Evolutionary conservation across 2,329 filamentous ascomycete species (phyloP).

Genomic region (Madurella fahalii): DNA sequence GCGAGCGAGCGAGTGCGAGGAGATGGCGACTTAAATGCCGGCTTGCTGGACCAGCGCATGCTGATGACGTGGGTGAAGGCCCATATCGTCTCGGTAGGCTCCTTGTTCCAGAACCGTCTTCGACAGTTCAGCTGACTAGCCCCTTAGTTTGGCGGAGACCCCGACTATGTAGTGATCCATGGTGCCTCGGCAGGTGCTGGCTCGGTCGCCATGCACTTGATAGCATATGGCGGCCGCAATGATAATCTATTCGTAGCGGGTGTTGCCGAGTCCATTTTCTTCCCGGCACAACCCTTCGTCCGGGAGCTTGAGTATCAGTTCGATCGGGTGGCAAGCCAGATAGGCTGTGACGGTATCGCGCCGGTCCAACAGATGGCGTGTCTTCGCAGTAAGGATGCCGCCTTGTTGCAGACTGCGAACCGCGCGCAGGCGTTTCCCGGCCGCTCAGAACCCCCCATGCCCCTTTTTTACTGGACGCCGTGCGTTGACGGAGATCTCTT

Average conservation of each 20-base stretch:
- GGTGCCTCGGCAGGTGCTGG: conserved; percentile 59
- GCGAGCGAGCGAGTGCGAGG: conserved; percentile 51
- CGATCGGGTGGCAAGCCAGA: conserved; percentile 33
- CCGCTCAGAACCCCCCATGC: conserved; percentile 27
- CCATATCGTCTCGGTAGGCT: conserved; percentile 47
- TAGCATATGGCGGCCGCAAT: conserved; percentile 43
- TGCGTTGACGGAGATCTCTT: conserved; percentile 47
- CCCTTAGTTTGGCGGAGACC: conserved; percentile 54
- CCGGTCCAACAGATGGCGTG: conserved; percentile 36
- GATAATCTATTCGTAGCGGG: conserved; percentile 44
- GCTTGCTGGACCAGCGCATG: conserved; percentile 60
- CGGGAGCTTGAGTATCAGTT: conserved; percentile 47
- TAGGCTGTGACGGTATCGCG: conserved; percentile 33
- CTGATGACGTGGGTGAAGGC: conserved; percentile 58
- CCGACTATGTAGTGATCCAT: conserved; percentile 55
- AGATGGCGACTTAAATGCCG: conserved; percentile 58
- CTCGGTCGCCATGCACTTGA: conserved; percentile 51
- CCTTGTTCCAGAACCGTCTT: not conserved
- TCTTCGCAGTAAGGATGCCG: conserved; percentile 35
- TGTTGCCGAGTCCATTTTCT: conserved; percentile 47
- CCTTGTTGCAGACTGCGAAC: conserved; percentile 41
- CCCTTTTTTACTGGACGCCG: conserved; percentile 50
- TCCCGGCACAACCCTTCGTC: conserved; percentile 44
- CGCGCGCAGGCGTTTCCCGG: conserved; percentile 38
- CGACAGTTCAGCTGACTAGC: not conserved